A percentile compares a stretch with the other conserved stretches of the same genome.
Evolutionary conservation across 345 rosid species (phyloP).

Genomic region (Luvunga scandens): DNA sequence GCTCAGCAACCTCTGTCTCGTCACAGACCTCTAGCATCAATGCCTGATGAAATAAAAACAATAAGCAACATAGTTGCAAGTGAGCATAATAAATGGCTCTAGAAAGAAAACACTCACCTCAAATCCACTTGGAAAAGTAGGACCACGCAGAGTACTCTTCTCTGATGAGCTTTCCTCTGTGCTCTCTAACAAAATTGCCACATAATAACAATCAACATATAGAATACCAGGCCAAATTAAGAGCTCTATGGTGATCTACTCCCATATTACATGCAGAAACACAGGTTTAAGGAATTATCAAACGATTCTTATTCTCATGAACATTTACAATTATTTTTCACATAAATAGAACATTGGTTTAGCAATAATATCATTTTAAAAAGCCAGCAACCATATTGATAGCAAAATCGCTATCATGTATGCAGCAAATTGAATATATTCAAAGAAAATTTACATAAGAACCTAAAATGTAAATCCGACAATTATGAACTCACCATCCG

Average conservation of each 20-base stretch:
- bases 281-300: not conserved
- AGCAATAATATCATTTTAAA: not conserved
- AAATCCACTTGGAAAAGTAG: constrained; percentile 72
- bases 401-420: not conserved
- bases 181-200: constrained; percentile 34
- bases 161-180: constrained; percentile 29
- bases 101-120: constrained; percentile 46
- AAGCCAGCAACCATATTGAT: not conserved
- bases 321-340: not conserved
- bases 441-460: not conserved
- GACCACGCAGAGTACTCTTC: constrained; percentile 34
- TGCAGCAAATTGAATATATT: not conserved
- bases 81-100: not conserved
- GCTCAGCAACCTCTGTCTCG: constrained; percentile 90
- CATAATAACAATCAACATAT: constrained; percentile 13
- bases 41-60: constrained; percentile 42
- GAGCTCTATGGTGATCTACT: not conserved
- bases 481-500: constrained; percentile 45
- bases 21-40: constrained; percentile 87
- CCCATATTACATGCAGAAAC: not conserved
- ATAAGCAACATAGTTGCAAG: constrained; percentile 2
- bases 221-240: not conserved
- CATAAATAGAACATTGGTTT: not conserved
- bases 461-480: not conserved
- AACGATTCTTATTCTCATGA: not conserved